These are phyloP conservation scores for Backusella macrospora DNA, from an alignment of 192 early-diverging fungal genomes.

Conservation along the genomic window DNA sequence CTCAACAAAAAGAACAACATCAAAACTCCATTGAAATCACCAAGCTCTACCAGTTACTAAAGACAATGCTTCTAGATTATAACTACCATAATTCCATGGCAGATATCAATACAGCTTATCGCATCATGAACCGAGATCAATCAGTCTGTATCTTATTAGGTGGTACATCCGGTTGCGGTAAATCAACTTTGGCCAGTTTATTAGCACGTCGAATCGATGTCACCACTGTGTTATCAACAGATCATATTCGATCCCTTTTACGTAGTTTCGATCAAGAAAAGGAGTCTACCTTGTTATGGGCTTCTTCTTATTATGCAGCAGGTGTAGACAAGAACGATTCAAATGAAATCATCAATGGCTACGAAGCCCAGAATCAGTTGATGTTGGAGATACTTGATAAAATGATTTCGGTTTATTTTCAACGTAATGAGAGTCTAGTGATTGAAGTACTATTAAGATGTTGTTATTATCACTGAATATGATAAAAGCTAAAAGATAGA, in stretches of 20 bases:
- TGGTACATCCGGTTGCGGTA: slow-evolving; percentile 35
- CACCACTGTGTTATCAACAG: slow-evolving; percentile 35
- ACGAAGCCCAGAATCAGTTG: slow-evolving; percentile 29
- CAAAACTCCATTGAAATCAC: not conserved
- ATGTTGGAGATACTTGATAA: slow-evolving; percentile 26
- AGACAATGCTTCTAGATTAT: not conserved
- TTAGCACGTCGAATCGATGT: slow-evolving; percentile 29
- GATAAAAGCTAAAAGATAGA: not conserved
- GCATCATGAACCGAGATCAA: slow-evolving; percentile 18
- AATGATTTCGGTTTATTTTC: slow-evolving; percentile 20
- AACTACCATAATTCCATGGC: slow-evolving; percentile 19
- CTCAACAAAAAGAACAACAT: not conserved
- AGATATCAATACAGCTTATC: slow-evolving; percentile 25
- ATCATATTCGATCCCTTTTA: slow-evolving; percentile 27
- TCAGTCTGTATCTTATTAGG: slow-evolving; percentile 32
- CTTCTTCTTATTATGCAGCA: slow-evolving; percentile 32
- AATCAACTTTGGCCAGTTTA: slow-evolving; percentile 31
- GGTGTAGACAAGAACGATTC: not conserved
- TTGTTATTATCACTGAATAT: not conserved
- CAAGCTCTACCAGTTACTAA: slow-evolving; percentile 1
- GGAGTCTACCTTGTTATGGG: slow-evolving; percentile 21
- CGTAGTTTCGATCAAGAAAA: slow-evolving; percentile 28
- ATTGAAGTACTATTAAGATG: slow-evolving; percentile 25
- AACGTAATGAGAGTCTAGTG: slow-evolving; percentile 26
- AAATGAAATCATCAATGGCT: slow-evolving; percentile 17